Conservation (phyloP, 164 flowering plant genomes). For the Berberis vulgaris region DNA sequence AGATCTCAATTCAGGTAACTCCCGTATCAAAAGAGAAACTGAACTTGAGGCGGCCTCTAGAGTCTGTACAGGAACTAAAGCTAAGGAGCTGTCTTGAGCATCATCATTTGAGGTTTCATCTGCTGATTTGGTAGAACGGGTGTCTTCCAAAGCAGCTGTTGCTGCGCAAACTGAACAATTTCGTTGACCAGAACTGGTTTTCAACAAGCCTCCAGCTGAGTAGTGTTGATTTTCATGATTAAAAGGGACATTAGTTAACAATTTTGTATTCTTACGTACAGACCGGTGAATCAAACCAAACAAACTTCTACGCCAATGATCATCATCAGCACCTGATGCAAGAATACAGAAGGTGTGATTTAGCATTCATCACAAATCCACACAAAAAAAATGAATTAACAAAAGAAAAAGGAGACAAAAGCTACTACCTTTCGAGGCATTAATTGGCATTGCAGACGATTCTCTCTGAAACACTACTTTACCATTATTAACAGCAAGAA, state of each 20-base stretch:
- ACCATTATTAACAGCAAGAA: constrained; percentile 80
- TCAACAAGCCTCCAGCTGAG: constrained; percentile 5
- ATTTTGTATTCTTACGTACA: constrained; percentile 28
- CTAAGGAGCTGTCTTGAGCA: constrained; percentile 31
- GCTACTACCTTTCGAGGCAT: constrained; percentile 24
- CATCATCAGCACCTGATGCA: constrained; percentile 20
- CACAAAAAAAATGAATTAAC: not conserved
- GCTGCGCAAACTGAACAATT: constrained; percentile 50
- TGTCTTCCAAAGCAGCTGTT: constrained; percentile 3
- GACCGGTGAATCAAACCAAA: constrained; percentile 34
- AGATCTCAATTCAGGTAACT: constrained; percentile 55
- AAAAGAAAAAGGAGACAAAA: not conserved
- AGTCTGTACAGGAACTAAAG: constrained; percentile 48
- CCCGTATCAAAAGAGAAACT: constrained; percentile 24
- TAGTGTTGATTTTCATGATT: not conserved
- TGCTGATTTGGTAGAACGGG: constrained; percentile 9
- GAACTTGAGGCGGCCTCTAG: constrained; percentile 30
- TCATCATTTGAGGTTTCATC: constrained; percentile 6
- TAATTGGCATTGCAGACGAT: constrained; percentile 6
- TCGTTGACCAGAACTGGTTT: constrained; percentile 1
- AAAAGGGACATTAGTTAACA: constrained; percentile 1
- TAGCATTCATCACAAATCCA: not conserved
- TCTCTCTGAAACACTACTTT: constrained; percentile 66
- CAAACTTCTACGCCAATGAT: constrained; percentile 26
- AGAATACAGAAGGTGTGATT: not conserved